Evolutionary conservation across 192 early-diverging fungal genomes (phyloP), one percentile per base, ranked within the genome.

Genomic region (Ambispora gerdemannii): DNA sequence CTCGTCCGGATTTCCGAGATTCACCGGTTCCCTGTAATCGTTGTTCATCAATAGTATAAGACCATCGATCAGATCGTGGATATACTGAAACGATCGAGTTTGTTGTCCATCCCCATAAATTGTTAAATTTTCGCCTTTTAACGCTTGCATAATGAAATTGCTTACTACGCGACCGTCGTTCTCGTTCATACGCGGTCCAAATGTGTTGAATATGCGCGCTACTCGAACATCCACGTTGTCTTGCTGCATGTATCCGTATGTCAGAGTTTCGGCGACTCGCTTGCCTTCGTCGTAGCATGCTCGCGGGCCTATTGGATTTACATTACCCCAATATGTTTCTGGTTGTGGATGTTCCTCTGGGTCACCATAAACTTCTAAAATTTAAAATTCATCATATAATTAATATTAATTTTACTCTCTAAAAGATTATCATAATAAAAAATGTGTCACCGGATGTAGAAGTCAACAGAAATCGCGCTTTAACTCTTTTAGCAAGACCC

Each of bases 261-360:
- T 88, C 31, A 93, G 72, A 0, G 92, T 92, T 58, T 93, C 92
- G n/a, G 91, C 90, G 28, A 91, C 86, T 35, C 92, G 83, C 68
- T 93, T 93, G 36, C 91, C 92, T 77, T 93, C 92, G 55, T 93
- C 92, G 75, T 93, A 93, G 72, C 92, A 93, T 2, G 91, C 91
- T 51, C 92, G 76, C 15, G 90, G 90, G 34, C 92, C 92, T 65
- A 92, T 92, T 50, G 88, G 86, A 69, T 88, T 86, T 6, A 89
- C 84, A 75, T 86, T 76, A 19, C 91, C 91, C 92, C 92, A 93
- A 68, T 93, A 93, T 7, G 87, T 85, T 74, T 93, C 92, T 61
- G 85, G 84, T 80, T 93, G 92, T 15, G 92, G 92, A 71, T 92
- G 90, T 74, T 90, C 87, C 72, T 89, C 85, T 10, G 92, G 92